Base-by-base conservation (phyloP, 2,329 filamentous ascomycete species). In the Leptosphaerulina australis region DNA sequence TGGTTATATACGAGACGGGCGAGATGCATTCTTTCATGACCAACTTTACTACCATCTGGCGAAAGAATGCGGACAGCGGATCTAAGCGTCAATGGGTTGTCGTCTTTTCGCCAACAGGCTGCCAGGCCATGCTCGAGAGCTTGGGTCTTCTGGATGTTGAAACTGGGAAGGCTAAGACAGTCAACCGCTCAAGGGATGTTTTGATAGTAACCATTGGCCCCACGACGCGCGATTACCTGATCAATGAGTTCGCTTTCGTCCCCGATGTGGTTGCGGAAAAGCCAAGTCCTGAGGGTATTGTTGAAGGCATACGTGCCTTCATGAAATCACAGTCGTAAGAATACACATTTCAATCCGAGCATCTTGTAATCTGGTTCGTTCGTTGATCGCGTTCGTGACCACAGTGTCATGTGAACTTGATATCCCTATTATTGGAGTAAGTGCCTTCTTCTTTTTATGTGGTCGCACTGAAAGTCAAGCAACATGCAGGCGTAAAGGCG, bases 161-260 rank as follows among this genome's bases (percentile, higher is more conserved):
- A 7, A 71, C 71, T 15, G 75, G 74, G 5, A 74, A 66, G 35
- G 68, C 68, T 34, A 64, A 55, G 17, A 57, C 45, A 48, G 44
- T 26, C 21, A 46, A 29, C 26, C 44, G 35, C 22, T 21, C 41
- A 17, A 74, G 74, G 8, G 79, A 71, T 40, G 87, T 85, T 1
- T 85, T 83, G 55, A 79, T 97, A 53, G 90, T 88, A 11, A 95
- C 92, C 0, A 99, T 99, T 72, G 94, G 94, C 0, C 93, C 94
- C 10, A 99, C 94, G 14, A 99, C 94, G 9, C 81, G 87, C 56
- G 85, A 91, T 60, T 86, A 90, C 73, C 75, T 99, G 34, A 69
- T 77, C 12, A 76, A 79, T 15, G 80, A 78, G 1, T 90, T 91
- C 69, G 82, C 76, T 0, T 88, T 86, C 56, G 80, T 85, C 61